A percentile compares a stretch with the other conserved stretches of the same genome.
Evolutionary conservation across 352 stramenopile species (phyloP).

Genomic region (Globisporangium ultimum): DNA sequence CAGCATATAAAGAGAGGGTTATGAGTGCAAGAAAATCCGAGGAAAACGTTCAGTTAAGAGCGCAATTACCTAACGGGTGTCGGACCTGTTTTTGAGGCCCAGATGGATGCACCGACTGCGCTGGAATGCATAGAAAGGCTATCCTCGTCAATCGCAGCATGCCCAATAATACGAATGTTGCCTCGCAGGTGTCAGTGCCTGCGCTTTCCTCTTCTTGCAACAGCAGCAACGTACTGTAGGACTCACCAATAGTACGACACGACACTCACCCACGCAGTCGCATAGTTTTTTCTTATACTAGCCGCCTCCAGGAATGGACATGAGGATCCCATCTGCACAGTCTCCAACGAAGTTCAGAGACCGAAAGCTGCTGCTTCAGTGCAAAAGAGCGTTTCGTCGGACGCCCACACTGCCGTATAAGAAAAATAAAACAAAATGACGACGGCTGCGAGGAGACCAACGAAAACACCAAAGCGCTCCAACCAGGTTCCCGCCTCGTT

Average conservation of each 20-base stretch:
- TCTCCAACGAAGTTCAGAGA: no score
- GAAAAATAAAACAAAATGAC: no score
- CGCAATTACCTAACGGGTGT: constrained; percentile 7
- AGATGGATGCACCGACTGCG: constrained; percentile 5
- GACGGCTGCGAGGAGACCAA: not conserved
- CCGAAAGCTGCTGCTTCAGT: not conserved
- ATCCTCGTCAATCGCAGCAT: constrained; percentile 7
- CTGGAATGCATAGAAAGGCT: not conserved
- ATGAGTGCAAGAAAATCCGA: not conserved
- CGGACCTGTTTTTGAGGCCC: constrained; percentile 3
- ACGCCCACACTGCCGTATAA: no score
- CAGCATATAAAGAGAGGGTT: not conserved
- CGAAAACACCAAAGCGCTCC: not conserved
- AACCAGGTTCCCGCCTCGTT: not conserved
- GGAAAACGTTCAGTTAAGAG: not conserved
- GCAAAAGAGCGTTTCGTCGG: not conserved
- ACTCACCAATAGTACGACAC: no score
- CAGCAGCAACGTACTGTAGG: no score
- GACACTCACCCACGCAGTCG: no score
- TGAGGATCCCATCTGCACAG: not conserved
- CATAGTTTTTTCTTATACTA: not conserved
- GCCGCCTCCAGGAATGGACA: not conserved
- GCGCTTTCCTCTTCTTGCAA: constrained; percentile 5
- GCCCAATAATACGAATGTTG: no score
- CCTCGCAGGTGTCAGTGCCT: no score